Conservation (phyloP, 2,329 filamentous ascomycete species). For the Colletotrichum sp. region DNA sequence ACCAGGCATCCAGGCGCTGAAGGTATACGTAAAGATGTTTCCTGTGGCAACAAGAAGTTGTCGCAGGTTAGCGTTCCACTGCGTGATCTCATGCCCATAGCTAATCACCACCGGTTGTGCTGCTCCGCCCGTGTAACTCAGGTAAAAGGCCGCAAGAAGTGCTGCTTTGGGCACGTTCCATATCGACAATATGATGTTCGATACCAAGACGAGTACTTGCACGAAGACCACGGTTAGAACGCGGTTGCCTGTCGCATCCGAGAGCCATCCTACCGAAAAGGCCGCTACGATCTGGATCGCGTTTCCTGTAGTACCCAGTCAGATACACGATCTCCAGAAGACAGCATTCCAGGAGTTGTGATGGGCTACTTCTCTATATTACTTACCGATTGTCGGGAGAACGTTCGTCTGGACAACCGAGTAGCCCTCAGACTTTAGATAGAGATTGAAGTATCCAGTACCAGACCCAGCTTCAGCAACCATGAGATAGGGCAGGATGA, state of each 20-base stretch:
- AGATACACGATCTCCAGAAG: neutral
- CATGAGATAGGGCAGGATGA: conserved; percentile 24
- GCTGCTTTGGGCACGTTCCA: conserved; percentile 24
- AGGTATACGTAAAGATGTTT: neutral
- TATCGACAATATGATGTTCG: conserved; percentile 25
- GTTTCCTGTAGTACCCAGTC: neutral
- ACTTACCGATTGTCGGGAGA: conserved; percentile 34
- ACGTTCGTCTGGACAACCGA: conserved; percentile 55
- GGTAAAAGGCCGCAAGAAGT: neutral
- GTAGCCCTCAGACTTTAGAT: conserved; percentile 46
- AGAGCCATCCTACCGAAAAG: neutral
- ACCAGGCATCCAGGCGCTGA: conserved; percentile 2
- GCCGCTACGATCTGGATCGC: neutral
- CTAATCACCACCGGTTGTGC: neutral
- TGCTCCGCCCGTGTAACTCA: neutral
- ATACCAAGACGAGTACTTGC: conserved; percentile 14
- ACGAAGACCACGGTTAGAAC: conserved; percentile 2
- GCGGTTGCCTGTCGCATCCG: neutral
- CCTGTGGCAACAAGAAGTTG: conserved; percentile 7
- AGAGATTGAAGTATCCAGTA: conserved; percentile 34
- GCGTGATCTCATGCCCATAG: conserved; percentile 4
- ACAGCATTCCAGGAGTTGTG: rapidly evolving
- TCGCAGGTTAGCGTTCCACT: neutral
- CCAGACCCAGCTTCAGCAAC: conserved; percentile 15
- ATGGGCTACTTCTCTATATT: rapidly evolving